Evolutionary conservation across 192 early-diverging fungal species (phyloP), one percentile per base, ranked within the genome.

Genomic region (Ambispora gerdemannii): DNA sequence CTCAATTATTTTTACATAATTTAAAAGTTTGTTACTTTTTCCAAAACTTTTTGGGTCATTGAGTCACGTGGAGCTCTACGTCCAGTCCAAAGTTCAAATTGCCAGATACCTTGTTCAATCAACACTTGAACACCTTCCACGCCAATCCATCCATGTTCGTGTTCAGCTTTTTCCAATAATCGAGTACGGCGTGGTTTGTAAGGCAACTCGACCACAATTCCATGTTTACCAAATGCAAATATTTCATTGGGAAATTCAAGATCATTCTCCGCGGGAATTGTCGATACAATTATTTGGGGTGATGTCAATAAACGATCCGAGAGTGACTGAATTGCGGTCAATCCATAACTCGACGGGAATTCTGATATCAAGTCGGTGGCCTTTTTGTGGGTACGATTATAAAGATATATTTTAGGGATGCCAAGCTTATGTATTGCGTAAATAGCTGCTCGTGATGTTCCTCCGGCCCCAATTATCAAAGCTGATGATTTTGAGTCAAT

Each of bases 381-480:
- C 27, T 92, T 93, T 58, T 78, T 76, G 1, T 59, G 36, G 0
- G 97, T 99, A 38, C 97, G 87, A 84, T 99, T 99, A 80, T 86
- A 97, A 22, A 99, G 68, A 28, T 83, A 73, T 28, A 93, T 83
- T n/a, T 81, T 78, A n/a, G 73, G 73, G 11, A 90, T 75, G 11
- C 90, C 88, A 53, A 92, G 79, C 35, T 83, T 76, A 62, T 91
- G 73, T 22, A 99, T 82, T 1, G 95, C 92, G 74, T 89, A 95
- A 11, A 93, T 81, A 8, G 92, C 97, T 0, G 97, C 97, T 15
- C 95, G 83, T 2, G 93, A 84, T 0, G 97, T 99, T 6, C 97
- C 97, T 50, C 97, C 97, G 4, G 91, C 94, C 24, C 97, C 97
- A 74, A 99, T 82, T 0, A 99, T 90, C 47, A 95, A 82, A 8